A percentile compares a stretch with the other conserved stretches of the same genome.
Evolutionary conservation across 108 stramenopile species (phyloP).

Genomic region (Poteriospumella lacustris): DNA sequence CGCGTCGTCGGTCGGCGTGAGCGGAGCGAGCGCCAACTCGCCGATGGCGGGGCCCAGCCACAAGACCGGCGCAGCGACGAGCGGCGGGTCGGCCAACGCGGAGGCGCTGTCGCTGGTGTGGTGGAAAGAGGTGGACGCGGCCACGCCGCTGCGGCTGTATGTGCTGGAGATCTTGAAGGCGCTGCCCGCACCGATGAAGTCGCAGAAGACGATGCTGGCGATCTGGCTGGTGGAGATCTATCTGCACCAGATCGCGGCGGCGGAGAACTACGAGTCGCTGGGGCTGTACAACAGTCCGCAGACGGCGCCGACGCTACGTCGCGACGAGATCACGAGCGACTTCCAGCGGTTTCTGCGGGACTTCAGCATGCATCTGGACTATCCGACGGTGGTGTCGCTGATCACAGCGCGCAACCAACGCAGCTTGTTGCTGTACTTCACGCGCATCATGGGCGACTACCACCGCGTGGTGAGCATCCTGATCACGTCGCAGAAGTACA

Average conservation of each 20-base stretch:
- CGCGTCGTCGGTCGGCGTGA: too few relatives aligned
- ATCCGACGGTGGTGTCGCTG: neutral
- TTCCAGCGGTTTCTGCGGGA: neutral
- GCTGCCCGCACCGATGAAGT: neutral
- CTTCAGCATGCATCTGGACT: neutral
- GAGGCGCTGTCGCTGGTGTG: too few relatives aligned
- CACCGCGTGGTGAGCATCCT: slow-evolving; percentile 18
- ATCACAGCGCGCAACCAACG: neutral
- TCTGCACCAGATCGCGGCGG: neutral
- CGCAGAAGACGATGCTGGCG: neutral
- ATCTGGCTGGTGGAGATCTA: slow-evolving; percentile 17
- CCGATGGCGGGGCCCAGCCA: too few relatives aligned
- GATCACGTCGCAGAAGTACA: neutral
- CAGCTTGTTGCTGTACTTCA: neutral
- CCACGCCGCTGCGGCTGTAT: slow-evolving; percentile 10
- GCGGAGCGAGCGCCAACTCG: too few relatives aligned
- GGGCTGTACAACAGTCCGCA: too few relatives aligned
- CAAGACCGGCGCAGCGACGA: too few relatives aligned
- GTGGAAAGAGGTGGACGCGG: neutral
- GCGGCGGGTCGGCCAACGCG: too few relatives aligned
- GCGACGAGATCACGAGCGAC: neutral
- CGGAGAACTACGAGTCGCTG: neutral
- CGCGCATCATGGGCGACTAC: slow-evolving; percentile 17
- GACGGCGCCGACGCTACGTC: neutral
- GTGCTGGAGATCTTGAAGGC: neutral